Evolutionary conservation across 2,329 filamentous ascomycete species (phyloP), one percentile per base, ranked within the genome.

Genomic region (Trichoderma breve): DNA sequence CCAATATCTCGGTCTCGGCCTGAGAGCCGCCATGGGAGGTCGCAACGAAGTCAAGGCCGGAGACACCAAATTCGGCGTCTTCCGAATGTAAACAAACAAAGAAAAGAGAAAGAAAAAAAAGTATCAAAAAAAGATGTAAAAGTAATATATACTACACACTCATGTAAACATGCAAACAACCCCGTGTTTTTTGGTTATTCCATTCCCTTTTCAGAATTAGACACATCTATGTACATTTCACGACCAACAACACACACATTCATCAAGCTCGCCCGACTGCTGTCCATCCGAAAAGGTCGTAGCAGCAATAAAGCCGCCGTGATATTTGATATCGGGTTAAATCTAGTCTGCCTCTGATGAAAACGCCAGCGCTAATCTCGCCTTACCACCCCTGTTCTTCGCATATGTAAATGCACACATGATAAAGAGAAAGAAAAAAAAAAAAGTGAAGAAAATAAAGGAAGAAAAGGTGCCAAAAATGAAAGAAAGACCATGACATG

Each of bases 1-100:
- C 77, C 85, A 86, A 60, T 92, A 94, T 74, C 85, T 95, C 3
- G 93, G 91, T 0, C 79, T 94, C 70, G 91, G 91, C n/a, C 81
- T 95, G 74, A 87, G 88, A 77, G 92, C 92, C 74, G 91, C 92
- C 8, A 83, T 94, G 80, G 89, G 90, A 53, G 92, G 92, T 1
- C 88, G 86, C 76, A 90, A 89, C 75, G 86, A 90, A 71, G 82
- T 89, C 61, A 85, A 86, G 77, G 84, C 87, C 9, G 88, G 88
- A 63, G 87, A 88, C 73, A 92, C 90, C 24, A 91, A 86, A 79
- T 95, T 94, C 83, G 93, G 93, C 14, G 91, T 95, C 34, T 95
- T 95, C 82, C 88, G 93, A 77, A 95, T 95, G 93, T 95, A 88
- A 76, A 30, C 43, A 32, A 28, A 8, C 26, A 53, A 28, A 55